These are phyloP conservation scores for Ophiobolus disseminans DNA, from an alignment of 2,329 filamentous ascomycete species.

Conservation along the genomic window DNA sequence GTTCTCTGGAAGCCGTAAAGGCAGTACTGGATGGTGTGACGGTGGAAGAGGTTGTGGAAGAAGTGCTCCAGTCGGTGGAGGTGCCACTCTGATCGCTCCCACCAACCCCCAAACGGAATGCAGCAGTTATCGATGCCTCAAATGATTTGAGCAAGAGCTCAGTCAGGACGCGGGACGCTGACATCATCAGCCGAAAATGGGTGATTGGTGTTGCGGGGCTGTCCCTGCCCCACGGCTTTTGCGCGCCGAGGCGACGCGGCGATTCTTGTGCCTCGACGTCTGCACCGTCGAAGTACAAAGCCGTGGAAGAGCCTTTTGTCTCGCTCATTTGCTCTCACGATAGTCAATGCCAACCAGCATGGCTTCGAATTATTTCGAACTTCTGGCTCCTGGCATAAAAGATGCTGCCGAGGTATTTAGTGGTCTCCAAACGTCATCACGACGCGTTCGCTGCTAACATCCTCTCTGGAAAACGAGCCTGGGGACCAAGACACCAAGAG, in stretches of 20 bases:
- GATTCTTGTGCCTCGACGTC: conserved; percentile 11
- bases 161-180: conserved; percentile 36
- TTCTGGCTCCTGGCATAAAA: conserved; percentile 21
- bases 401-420: conserved; percentile 36
- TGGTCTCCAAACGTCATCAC: conserved; percentile 23
- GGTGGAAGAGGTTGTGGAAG: conserved; percentile 64
- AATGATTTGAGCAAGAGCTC: conserved; percentile 18
- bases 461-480: conserved; percentile 42
- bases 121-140: not conserved
- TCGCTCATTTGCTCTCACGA: conserved; percentile 4
- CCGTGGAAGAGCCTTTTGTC: not conserved
- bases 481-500: conserved; percentile 38
- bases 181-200: conserved; percentile 25
- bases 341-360: conserved; percentile 14
- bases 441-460: conserved; percentile 41
- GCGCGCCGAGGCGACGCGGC: conserved; percentile 15
- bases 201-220: conserved; percentile 34
- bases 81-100: conserved; percentile 57
- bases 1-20: conserved; percentile 72
- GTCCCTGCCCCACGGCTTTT: conserved; percentile 22
- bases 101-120: not conserved
- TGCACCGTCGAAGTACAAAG: conserved; percentile 3
- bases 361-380: conserved; percentile 30
- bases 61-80: conserved; percentile 64
- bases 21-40: conserved; percentile 67